A percentile compares a stretch with the other conserved stretches of the same genome.
Evolutionary conservation across 169 alveolate genomes (phyloP).

Genomic region (Blepharisma undulans): DNA sequence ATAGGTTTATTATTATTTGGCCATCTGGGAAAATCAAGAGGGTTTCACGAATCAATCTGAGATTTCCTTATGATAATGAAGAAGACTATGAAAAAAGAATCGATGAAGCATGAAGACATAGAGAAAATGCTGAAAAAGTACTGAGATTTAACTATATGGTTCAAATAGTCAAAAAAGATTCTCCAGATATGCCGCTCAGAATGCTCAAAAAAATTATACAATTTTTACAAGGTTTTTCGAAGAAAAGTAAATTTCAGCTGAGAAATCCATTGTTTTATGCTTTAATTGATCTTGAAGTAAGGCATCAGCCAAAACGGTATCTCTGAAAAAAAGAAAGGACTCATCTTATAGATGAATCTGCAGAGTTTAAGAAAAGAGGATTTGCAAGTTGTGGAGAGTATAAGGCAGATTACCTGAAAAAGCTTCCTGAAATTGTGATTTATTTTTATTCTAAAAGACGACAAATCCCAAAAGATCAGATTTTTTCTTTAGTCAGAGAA

Average conservation of each 20-base stretch:
- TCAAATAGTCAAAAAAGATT: not conserved
- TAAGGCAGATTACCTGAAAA: not conserved
- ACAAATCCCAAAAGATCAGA: not conserved
- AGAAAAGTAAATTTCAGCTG: not conserved
- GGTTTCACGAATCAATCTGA: slow-evolving; percentile 29
- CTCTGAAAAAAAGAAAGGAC: slow-evolving; percentile 16
- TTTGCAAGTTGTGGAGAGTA: not conserved
- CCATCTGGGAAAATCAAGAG: not conserved
- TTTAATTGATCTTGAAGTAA: not conserved
- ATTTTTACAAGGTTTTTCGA: not conserved
- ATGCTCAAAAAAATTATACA: not conserved
- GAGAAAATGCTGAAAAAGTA: slow-evolving; percentile 27
- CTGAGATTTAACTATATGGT: not conserved
- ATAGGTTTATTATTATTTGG: slow-evolving; percentile 9
- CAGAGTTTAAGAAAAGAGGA: not conserved
- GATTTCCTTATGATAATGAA: not conserved
- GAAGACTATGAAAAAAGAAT: not conserved
- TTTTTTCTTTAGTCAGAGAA: not conserved
- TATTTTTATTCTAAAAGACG: not conserved
- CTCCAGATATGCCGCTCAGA: not conserved
- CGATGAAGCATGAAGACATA: not conserved
- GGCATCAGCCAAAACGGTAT: not conserved
- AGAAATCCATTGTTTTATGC: not conserved
- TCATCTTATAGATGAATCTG: slow-evolving; percentile 1
- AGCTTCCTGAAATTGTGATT: not conserved